Evolutionary conservation across 371 early-diverging fungal species (phyloP), one percentile per base, ranked within the genome.

Genomic region (Mortierella sp.): DNA sequence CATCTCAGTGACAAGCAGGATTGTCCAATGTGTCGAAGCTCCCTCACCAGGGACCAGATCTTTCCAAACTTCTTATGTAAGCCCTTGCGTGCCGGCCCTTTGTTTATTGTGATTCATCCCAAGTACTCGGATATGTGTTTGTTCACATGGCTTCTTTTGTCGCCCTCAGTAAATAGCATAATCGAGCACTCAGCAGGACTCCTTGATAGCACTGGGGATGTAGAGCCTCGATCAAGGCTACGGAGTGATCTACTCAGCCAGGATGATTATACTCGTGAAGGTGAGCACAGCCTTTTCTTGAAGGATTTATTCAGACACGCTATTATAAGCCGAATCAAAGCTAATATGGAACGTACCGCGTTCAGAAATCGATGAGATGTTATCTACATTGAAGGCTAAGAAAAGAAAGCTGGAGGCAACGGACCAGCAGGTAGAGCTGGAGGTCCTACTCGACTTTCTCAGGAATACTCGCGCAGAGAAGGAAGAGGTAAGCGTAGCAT

Each of bases 21-120:
- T 37, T 96, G 97, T 58, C 97, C 97, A 2, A 79, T 85, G 0
- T 96, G 97, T 69, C 67, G 83, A 55, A 68, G 80, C 9, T 44
- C 79, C 30, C 70, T 95, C 14, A 78, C 67, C 19, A 62, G 78
- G 44, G 84, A 85, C 60, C 86, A 93, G 56, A 88, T 95, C 53
- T 92, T 85, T 61, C 95, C 95, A 24, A 96, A 95, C 76, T 93
- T 93, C 64, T 78, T 84, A 61, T 69, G 94, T 90, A 80, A 81
- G 86, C 79, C 12, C 39, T 24, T 43, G 52, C 75, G 56, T 55
- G 50, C 61, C 21, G 47, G 41, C 15, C 2, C 19, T 8, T 37
- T 37, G 37, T 37, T 70, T n/a, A n/a, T n/a, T n/a, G 37, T 11
- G 2, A 7, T 14, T 34, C 14, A 14, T 34, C 37, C 2, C 11